Percentiles rank a stretch among this genome's conserved stretches.
Evolutionary conservation across 805 yeast species (phyloP).

Genomic region (Cyberlindnera euphorbiiphila): DNA sequence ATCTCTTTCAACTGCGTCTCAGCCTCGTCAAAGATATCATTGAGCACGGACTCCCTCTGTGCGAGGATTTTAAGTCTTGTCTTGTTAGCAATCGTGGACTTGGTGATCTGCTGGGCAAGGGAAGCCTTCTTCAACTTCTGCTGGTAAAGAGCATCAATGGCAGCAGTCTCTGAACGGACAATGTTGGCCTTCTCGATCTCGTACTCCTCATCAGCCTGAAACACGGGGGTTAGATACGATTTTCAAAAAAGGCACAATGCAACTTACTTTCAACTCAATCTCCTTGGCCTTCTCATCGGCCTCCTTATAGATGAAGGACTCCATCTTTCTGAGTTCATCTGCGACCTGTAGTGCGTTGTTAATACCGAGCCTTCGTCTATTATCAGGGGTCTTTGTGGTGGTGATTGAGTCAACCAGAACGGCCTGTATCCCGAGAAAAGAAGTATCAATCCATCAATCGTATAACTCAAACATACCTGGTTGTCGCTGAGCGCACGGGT

Average conservation of each 20-base stretch:
- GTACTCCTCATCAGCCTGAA: slow-evolving; percentile 89
- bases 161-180: slow-evolving; percentile 87
- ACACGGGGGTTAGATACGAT: slow-evolving; percentile 6
- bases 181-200: slow-evolving; percentile 95
- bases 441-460: not conserved
- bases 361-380: not conserved
- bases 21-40: slow-evolving; percentile 69
- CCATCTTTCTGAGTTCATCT: slow-evolving; percentile 96
- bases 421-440: too few species aligned
- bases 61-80: slow-evolving; percentile 86
- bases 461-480: slow-evolving; percentile 36
- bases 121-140: slow-evolving; percentile 86
- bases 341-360: slow-evolving; percentile 55
- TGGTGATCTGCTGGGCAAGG: slow-evolving; percentile 90
- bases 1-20: slow-evolving; percentile 55
- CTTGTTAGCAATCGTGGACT: slow-evolving; percentile 93
- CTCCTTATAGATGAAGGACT: slow-evolving; percentile 97
- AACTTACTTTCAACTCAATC: slow-evolving; percentile 66
- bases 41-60: slow-evolving; percentile 78
- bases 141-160: slow-evolving; percentile 78
- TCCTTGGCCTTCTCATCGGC: slow-evolving; percentile 99
- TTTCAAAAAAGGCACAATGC: too few species aligned
- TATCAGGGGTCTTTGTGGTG: too few species aligned
- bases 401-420: too few species aligned
- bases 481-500: slow-evolving; percentile 42